phyloP scores from a whole-genome alignment of 2,329 filamentous ascomycete genomes.

The Chalaropsis ovoidea region DNA sequence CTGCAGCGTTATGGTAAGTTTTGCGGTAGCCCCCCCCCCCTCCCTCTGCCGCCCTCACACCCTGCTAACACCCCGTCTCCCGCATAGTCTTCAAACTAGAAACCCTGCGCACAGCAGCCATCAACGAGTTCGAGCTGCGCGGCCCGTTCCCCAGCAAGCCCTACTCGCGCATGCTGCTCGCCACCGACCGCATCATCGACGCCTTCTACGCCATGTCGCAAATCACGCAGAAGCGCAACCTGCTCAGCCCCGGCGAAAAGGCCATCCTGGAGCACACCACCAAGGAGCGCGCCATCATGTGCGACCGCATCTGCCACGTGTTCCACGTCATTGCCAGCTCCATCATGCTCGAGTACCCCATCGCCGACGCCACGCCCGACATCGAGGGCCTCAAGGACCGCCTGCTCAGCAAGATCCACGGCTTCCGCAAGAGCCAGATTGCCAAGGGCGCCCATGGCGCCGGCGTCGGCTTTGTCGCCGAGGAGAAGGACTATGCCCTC shows the following conservation, averaged over 20 bases:
- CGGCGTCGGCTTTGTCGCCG: slow-evolving; percentile 38
- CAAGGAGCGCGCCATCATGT: slow-evolving; percentile 68
- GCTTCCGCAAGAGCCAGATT: slow-evolving; percentile 63
- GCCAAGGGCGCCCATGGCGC: slow-evolving; percentile 27
- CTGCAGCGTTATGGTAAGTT: slow-evolving; percentile 61
- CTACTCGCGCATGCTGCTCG: slow-evolving; percentile 64
- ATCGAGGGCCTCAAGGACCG: slow-evolving; percentile 71
- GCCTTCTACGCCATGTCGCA: slow-evolving; percentile 95
- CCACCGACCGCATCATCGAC: slow-evolving; percentile 77
- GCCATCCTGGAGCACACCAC: slow-evolving; percentile 70
- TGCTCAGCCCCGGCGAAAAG: slow-evolving; percentile 68
- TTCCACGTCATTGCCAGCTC: slow-evolving; percentile 78
- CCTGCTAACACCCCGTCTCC: neutral
- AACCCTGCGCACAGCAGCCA: slow-evolving; percentile 58
- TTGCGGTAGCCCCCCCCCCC: neutral
- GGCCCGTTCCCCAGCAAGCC: slow-evolving; percentile 72
- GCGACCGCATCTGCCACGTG: slow-evolving; percentile 82
- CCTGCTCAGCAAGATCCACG: slow-evolving; percentile 75
- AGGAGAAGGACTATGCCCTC: slow-evolving; percentile 77
- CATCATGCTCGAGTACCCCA: slow-evolving; percentile 86
- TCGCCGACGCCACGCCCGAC: slow-evolving; percentile 79
- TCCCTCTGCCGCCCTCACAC: slow-evolving; percentile 8
- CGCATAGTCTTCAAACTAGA: slow-evolving; percentile 56
- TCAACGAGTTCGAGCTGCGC: slow-evolving; percentile 78
- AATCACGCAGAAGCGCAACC: slow-evolving; percentile 69